These are phyloP conservation scores for Pezizomycotina sp. DNA, from an alignment of 2,329 filamentous ascomycete species.

Conservation along the genomic window DNA sequence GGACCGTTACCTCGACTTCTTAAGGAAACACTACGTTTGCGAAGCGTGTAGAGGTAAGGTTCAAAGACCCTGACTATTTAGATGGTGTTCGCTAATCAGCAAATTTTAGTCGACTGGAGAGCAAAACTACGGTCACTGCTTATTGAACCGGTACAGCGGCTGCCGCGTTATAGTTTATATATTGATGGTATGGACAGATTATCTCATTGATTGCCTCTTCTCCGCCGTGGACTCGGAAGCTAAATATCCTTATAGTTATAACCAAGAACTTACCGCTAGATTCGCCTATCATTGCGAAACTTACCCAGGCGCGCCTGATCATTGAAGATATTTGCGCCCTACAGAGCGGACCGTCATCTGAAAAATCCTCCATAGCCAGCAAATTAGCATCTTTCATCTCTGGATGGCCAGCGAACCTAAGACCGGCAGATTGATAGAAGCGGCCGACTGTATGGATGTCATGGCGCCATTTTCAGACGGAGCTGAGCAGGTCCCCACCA, in stretches of 20 bases:
- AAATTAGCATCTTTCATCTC: constrained; percentile 61
- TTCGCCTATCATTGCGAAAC: constrained; percentile 64
- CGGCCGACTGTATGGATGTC: constrained; percentile 64
- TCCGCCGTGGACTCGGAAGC: background rate
- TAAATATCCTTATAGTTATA: constrained; percentile 39
- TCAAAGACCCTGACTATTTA: background rate
- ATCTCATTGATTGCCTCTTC: background rate
- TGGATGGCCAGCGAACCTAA: constrained; percentile 56
- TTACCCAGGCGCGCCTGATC: constrained; percentile 80
- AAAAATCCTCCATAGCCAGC: constrained; percentile 53
- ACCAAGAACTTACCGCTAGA: constrained; percentile 67
- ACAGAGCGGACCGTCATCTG: constrained; percentile 51
- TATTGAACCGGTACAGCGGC: constrained; percentile 87
- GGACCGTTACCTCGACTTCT: constrained; percentile 13
- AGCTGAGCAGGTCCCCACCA: constrained; percentile 40
- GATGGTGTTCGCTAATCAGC: background rate
- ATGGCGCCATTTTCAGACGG: constrained; percentile 48
- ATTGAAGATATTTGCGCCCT: constrained; percentile 94
- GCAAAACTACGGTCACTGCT: constrained; percentile 76
- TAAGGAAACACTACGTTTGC: constrained; percentile 56
- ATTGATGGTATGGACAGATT: constrained; percentile 55
- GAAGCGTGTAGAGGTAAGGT: constrained; percentile 40
- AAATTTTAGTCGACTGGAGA: constrained; percentile 71
- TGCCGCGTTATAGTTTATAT: constrained; percentile 86
- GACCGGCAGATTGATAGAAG: constrained; percentile 62